These are phyloP conservation scores for Fonsecaea nubica DNA, from an alignment of 2,329 filamentous ascomycete genomes.

Conservation along the genomic window DNA sequence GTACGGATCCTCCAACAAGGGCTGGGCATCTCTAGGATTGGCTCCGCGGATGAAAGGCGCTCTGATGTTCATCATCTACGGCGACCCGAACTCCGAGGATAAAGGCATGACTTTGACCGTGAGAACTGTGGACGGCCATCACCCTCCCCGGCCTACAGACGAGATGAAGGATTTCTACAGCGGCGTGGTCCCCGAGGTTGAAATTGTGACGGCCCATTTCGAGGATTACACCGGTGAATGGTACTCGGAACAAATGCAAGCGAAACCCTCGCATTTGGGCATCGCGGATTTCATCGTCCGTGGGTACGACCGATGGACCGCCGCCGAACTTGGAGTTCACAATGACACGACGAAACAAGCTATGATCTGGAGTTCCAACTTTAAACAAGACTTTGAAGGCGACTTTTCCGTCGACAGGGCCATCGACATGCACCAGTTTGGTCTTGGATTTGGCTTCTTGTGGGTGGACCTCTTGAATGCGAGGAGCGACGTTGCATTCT, in stretches of 20 bases:
- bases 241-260: conserved; percentile 31
- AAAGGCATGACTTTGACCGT: conserved; percentile 35
- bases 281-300: conserved; percentile 38
- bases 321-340: conserved; percentile 24
- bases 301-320: conserved; percentile 36
- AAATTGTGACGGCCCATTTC: conserved; percentile 35
- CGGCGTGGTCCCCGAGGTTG: conserved; percentile 33
- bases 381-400: conserved; percentile 39
- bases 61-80: conserved; percentile 42
- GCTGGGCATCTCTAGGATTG: conserved; percentile 39
- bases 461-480: conserved; percentile 39
- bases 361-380: conserved; percentile 41
- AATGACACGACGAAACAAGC: conserved; percentile 36
- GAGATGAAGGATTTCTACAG: conserved; percentile 35
- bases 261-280: conserved; percentile 38
- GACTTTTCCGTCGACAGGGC: conserved; percentile 34
- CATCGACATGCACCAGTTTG: conserved; percentile 41
- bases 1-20: conserved; percentile 34
- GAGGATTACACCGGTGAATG: conserved; percentile 36
- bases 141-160: conserved; percentile 34
- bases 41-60: conserved; percentile 39
- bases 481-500: conserved; percentile 34
- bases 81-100: conserved; percentile 34
- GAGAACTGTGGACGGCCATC: conserved; percentile 39
- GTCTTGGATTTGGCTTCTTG: conserved; percentile 39